Evolutionary conservation across 1,284 basidiomycete genomes (phyloP), one percentile per base, ranked within the genome.

Genomic region (Lignosus rhinocerotis): DNA sequence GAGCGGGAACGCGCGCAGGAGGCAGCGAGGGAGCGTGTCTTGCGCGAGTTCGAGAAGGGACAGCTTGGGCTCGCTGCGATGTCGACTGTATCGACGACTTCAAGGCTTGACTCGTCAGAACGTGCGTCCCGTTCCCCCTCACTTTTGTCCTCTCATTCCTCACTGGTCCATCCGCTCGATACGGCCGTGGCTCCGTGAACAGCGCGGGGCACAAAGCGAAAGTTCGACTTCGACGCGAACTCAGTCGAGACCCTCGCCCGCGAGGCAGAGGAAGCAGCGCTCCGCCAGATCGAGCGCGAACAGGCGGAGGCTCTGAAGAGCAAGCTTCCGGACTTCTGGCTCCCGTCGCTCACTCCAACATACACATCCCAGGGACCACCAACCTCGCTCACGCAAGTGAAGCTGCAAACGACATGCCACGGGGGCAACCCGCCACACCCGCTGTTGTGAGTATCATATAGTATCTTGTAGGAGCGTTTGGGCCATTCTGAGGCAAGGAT

Each of bases 251-350:
- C 76, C 34, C 78, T 92, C 7, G 83, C 90, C 25, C 78, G 76
- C 14, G 88, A 93, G 70, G 94, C 93, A 0, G 94, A 96, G 72
- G 91, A 93, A 53, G 87, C 85, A 17, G 95, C 95, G 0, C 75
- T 94, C 50, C 82, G 80, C 32, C 78, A 86, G 65, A 93, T 97
- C 43, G 92, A 94, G 70, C 80, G 80, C 30, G 95, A 98, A 72
- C 92, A 94, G 69, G 86, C 87, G 0, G 93, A 94, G 61, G 82
- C 88, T 3, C 76, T 96, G 52, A 90, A 89, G 59, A 83, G 86
- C 57, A 96, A 96, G 72, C 81, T 98, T 7, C 94, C 95, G 0
- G 93, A 96, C 66, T 98, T 96, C 71, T 98, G 95, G 95, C 79
- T 97, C 45, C 94, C 92, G 17, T 92, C 86, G 0, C 75, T 96